Evolutionary conservation across 2,329 filamentous ascomycete genomes (phyloP).

Genomic region (Talaromyces piceae): DNA sequence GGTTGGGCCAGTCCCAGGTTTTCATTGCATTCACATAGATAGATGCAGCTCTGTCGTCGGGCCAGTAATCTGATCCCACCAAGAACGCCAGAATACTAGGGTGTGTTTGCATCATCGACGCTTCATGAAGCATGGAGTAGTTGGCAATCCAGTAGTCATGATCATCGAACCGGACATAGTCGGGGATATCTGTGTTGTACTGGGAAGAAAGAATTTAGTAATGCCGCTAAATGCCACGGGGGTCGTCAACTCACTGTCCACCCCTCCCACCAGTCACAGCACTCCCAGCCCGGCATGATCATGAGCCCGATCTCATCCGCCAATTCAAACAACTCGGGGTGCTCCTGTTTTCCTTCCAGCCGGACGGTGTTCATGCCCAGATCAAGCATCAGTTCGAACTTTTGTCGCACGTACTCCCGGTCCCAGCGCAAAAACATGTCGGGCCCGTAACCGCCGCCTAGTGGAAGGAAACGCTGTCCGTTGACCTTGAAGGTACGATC

Average conservation of each 20-base stretch:
- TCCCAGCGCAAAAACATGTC: conserved; percentile 58
- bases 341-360: conserved; percentile 58
- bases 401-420: conserved; percentile 37
- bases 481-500: conserved; percentile 53
- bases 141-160: conserved; percentile 50
- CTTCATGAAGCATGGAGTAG: conserved; percentile 53
- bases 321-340: conserved; percentile 52
- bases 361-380: conserved; percentile 58
- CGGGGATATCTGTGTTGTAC: conserved; percentile 50
- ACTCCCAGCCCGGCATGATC: conserved; percentile 58
- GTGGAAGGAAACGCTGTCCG: conserved; percentile 50
- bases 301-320: conserved; percentile 55
- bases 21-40: conserved; percentile 48
- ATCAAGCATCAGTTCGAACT: conserved; percentile 50
- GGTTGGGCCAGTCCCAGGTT: conserved; percentile 48
- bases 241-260: conserved; percentile 36
- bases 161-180: conserved; percentile 42
- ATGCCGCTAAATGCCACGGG: not conserved
- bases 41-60: conserved; percentile 48
- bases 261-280: conserved; percentile 61
- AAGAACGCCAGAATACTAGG: conserved; percentile 53
- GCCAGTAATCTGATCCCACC: conserved; percentile 58
- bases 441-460: conserved; percentile 54
- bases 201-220: conserved; percentile 6
- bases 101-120: conserved; percentile 52